Conservation (phyloP, 2,329 filamentous ascomycete genomes). For the Penicillium griseofulvum region DNA sequence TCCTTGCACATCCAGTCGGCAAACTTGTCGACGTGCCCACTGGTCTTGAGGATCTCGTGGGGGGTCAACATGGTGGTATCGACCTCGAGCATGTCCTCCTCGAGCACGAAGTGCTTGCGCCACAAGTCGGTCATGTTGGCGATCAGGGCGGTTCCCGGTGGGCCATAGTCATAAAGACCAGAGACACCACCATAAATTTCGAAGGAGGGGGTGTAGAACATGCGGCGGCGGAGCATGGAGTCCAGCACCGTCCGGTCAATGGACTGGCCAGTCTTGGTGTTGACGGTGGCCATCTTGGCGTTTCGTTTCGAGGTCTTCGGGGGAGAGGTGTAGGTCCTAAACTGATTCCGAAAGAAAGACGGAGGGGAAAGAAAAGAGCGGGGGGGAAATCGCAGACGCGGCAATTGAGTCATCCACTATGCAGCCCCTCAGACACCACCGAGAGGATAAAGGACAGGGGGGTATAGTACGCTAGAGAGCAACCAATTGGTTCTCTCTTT, state of each 20-base stretch:
- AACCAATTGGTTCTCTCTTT: conserved; percentile 8
- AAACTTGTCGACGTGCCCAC: conserved; percentile 96
- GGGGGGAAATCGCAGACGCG: conserved; percentile 31
- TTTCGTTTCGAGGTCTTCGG: conserved; percentile 34
- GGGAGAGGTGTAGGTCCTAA: conserved; percentile 44
- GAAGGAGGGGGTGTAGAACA: conserved; percentile 94
- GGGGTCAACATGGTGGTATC: conserved; percentile 94
- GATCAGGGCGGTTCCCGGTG: conserved; percentile 80
- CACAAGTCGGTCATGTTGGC: conserved; percentile 84
- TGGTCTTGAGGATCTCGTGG: conserved; percentile 89
- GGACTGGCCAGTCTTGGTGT: conserved; percentile 83
- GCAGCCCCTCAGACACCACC: conserved; percentile 24
- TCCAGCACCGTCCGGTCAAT: conserved; percentile 82
- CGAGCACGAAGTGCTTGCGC: conserved; percentile 89
- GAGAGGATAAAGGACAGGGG: conserved; percentile 16
- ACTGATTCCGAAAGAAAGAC: conserved; percentile 28
- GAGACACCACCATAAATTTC: conserved; percentile 90
- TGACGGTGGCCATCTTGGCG: conserved; percentile 58
- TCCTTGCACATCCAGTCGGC: conserved; percentile 99
- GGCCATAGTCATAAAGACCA: conserved; percentile 91
- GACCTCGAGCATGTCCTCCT: conserved; percentile 93
- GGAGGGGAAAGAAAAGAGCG: conserved; percentile 36
- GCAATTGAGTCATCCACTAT: conserved; percentile 42
- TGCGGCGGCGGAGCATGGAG: conserved; percentile 77
- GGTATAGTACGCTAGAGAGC: conserved; percentile 6